Conservation (phyloP, 306 rosid species). For the Ormosia semicastrata region DNA sequence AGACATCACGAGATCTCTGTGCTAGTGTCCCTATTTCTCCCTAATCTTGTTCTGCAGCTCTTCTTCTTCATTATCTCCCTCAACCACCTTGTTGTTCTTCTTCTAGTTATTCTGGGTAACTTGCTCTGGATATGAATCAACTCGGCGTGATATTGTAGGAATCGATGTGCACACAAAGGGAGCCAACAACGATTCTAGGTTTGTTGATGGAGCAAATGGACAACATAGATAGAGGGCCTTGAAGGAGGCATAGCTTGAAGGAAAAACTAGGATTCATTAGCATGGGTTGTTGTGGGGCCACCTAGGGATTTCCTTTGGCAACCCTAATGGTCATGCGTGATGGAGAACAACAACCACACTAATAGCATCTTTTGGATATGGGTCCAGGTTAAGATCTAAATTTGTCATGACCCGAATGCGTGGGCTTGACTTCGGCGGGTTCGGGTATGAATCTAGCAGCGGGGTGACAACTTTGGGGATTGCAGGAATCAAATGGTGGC, state of each 20-base stretch:
- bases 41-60: no score
- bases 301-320: constrained; percentile 51
- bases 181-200: constrained; percentile 57
- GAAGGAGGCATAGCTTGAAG: constrained; percentile 56
- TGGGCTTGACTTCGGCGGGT: constrained; percentile 26
- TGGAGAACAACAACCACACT: constrained; percentile 22
- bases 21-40: constrained; percentile 27
- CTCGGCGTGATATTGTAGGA: constrained; percentile 73
- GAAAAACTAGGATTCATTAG: constrained; percentile 66
- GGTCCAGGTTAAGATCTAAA: constrained; percentile 25
- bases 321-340: constrained; percentile 6
- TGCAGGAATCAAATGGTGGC: constrained; percentile 24
- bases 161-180: constrained; percentile 46
- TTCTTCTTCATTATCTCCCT: no score
- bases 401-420: constrained; percentile 30
- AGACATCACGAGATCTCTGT: constrained; percentile 65
- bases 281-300: constrained; percentile 79
- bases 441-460: constrained; percentile 79
- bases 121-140: constrained; percentile 56
- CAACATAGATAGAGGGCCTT: constrained; percentile 35
- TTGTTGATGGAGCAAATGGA: constrained; percentile 74
- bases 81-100: no score
- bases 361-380: background rate
- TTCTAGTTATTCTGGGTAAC: background rate
- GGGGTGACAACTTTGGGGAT: constrained; percentile 58